These are phyloP conservation scores for Hamigera avellanea DNA, from an alignment of 495 filamentous ascomycete genomes.

Conservation along the genomic window DNA sequence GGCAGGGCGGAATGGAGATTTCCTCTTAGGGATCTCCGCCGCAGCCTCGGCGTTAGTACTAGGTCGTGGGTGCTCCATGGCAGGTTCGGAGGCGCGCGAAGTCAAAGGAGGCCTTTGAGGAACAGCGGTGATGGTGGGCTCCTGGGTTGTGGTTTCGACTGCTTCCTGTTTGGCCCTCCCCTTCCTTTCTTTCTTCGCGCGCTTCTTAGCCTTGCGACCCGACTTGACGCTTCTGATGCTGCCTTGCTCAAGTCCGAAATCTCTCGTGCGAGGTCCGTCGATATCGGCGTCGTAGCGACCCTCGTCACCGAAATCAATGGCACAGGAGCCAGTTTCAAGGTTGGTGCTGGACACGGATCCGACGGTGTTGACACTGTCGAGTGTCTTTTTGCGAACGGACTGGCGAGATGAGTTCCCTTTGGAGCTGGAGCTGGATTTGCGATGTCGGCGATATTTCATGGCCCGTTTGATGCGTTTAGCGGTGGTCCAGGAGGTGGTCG, in stretches of 20 bases:
- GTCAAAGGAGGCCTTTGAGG: conserved; percentile 5
- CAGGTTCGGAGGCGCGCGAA: conserved; percentile 2
- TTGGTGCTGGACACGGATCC: conserved; percentile 21
- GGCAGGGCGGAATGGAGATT: conserved; percentile 32
- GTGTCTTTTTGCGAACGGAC: conserved; percentile 13
- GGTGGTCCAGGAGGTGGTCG: conserved; percentile 58
- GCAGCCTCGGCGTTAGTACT: conserved; percentile 2
- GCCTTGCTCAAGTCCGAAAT: conserved; percentile 16
- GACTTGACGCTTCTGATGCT: conserved; percentile 8
- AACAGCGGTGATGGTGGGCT: background rate
- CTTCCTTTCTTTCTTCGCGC: conserved; percentile 17
- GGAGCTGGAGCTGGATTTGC: conserved; percentile 65
- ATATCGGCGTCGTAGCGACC: conserved; percentile 17
- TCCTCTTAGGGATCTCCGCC: conserved; percentile 13
- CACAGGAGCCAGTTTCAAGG: conserved; percentile 13
- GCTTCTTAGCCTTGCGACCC: conserved; percentile 20
- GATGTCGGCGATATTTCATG: conserved; percentile 52
- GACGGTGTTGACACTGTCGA: background rate
- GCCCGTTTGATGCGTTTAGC: conserved; percentile 62
- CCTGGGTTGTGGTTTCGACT: background rate
- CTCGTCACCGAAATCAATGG: conserved; percentile 24
- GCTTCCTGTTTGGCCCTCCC: conserved; percentile 4
- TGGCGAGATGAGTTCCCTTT: conserved; percentile 40
- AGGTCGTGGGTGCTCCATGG: conserved; percentile 2
- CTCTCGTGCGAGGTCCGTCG: conserved; percentile 17